These are phyloP conservation scores for Tulasnella sp. DNA, from an alignment of 768 basidiomycete species.

Conservation along the genomic window DNA sequence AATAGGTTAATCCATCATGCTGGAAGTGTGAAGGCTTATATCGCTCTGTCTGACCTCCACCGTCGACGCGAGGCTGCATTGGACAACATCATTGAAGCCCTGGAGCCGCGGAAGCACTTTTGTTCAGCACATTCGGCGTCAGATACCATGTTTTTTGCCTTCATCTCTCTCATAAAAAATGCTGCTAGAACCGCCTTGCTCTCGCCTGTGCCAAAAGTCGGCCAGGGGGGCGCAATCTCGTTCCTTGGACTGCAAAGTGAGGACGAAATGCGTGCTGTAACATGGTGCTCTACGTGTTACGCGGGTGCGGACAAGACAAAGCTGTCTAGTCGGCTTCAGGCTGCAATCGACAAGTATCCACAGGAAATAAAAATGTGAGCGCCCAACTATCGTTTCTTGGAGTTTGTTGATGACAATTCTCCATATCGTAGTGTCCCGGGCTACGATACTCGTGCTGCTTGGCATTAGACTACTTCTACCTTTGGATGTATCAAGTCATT, in stretches of 20 bases:
- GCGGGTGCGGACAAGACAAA: neutral
- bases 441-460: too few species aligned
- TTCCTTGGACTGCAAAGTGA: neutral
- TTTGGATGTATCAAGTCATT: too few species aligned
- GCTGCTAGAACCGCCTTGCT: neutral
- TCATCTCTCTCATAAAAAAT: neutral
- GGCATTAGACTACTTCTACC: too few species aligned
- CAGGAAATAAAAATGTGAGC: neutral
- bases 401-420: too few species aligned
- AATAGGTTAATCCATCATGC: neutral
- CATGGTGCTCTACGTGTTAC: neutral
- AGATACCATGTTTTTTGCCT: neutral
- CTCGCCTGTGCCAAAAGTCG: neutral
- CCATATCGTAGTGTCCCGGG: too few species aligned
- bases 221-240: neutral
- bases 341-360: neutral
- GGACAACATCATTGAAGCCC: neutral
- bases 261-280: neutral
- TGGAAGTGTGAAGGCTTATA: neutral
- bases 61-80: neutral
- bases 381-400: too few species aligned
- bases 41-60: neutral
- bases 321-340: neutral
- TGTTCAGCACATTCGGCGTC: neutral
- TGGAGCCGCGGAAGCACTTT: neutral